A percentile compares a stretch with the other conserved stretches of the same genome.
Evolutionary conservation across 257 asterid genomes (phyloP).

Genomic region (Solanum arcanum): DNA sequence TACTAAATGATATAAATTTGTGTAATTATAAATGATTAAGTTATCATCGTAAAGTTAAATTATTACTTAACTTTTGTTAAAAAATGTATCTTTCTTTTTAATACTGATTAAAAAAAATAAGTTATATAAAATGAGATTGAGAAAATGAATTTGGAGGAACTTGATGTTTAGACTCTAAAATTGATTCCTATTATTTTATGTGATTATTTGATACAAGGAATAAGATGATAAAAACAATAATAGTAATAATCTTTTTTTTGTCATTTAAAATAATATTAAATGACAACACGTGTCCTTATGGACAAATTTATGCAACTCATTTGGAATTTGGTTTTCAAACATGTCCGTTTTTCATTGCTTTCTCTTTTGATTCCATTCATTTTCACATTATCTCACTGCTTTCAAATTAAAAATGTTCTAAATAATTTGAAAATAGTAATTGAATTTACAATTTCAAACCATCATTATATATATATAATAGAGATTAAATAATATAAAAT

Average conservation of each 20-base stretch:
- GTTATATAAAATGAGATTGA: rapidly evolving
- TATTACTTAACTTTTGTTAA: no score
- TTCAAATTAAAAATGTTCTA: no score
- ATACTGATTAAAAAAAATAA: rapidly evolving
- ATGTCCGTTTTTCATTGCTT: background rate
- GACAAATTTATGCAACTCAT: background rate
- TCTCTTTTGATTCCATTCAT: background rate
- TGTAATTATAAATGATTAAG: rapidly evolving
- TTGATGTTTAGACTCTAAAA: background rate
- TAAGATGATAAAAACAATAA: background rate
- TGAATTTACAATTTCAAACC: no score
- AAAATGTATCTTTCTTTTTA: rapidly evolving
- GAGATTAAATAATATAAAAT: no score
- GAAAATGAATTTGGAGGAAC: background rate
- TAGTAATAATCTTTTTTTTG: background rate
- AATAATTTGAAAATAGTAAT: no score
- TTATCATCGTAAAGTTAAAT: no score
- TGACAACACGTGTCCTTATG: background rate
- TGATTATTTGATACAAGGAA: no score
- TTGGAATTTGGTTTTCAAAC: background rate
- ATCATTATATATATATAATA: no score
- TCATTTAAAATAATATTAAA: background rate
- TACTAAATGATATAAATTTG: no score
- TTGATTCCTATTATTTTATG: no score
- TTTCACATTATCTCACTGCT: background rate